A percentile compares a stretch with the other conserved stretches of the same genome.
Conservation (phyloP, 139 green algal species). For the Chara braunii region DNA sequence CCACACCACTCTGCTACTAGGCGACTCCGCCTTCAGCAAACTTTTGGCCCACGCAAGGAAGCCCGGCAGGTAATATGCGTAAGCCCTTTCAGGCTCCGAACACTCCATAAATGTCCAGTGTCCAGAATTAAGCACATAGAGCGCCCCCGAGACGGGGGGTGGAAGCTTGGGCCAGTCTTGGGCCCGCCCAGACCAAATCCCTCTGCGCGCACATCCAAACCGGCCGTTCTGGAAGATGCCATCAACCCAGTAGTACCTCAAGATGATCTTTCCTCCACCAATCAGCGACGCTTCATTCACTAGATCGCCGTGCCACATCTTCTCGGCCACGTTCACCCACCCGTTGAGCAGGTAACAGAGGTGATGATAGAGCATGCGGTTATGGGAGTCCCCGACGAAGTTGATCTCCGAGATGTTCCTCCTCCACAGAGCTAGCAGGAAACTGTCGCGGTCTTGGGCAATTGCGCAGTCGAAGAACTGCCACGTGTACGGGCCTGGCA, state of each 20-base stretch:
- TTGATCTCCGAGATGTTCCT: neutral
- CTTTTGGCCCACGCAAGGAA: slow-evolving; percentile 6
- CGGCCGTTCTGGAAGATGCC: slow-evolving; percentile 9
- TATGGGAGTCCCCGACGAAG: slow-evolving; percentile 5
- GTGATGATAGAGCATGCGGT: slow-evolving; percentile 2
- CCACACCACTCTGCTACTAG: neutral
- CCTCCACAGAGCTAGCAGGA: neutral
- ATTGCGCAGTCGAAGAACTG: slow-evolving; percentile 6
- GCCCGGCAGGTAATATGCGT: neutral
- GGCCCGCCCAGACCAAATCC: too few relatives aligned
- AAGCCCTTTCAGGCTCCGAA: neutral
- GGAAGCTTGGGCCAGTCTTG: too few relatives aligned
- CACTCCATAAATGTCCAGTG: too few relatives aligned
- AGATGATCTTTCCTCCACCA: too few relatives aligned
- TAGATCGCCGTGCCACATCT: too few relatives aligned
- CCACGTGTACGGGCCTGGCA: too few relatives aligned
- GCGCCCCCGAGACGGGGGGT: too few relatives aligned
- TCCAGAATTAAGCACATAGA: too few relatives aligned
- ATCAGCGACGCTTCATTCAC: too few relatives aligned
- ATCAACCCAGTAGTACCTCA: slow-evolving; percentile 23
- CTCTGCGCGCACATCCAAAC: too few relatives aligned
- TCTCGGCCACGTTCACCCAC: neutral
- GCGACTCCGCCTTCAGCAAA: neutral
- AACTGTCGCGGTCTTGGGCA: neutral
- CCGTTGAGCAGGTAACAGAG: slow-evolving; percentile 8